A percentile compares a stretch with the other conserved stretches of the same genome.
phyloP scores from a whole-genome alignment of 148 eudicot species.

The Linanthus parryae region DNA sequence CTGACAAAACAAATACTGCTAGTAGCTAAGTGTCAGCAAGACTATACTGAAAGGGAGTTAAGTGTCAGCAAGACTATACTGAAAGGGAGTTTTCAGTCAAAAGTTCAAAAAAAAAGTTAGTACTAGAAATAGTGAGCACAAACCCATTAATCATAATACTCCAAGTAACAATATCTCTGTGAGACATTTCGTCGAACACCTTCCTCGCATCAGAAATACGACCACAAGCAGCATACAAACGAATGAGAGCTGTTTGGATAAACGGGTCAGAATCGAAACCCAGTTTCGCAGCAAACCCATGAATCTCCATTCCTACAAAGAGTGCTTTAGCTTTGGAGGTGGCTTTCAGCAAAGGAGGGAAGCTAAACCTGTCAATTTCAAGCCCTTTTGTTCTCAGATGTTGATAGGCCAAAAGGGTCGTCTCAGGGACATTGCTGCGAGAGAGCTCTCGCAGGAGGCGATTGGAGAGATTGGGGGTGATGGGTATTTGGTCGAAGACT shows the following conservation, averaged over 20 bases:
- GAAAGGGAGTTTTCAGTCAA: not conserved
- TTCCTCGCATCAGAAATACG: constrained; percentile 30
- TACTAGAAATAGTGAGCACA: not conserved
- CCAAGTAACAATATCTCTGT: constrained; percentile 44
- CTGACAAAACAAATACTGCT: not conserved
- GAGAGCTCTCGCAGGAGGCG: constrained; percentile 32
- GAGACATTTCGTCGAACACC: constrained; percentile 47
- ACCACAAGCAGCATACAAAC: constrained; percentile 40
- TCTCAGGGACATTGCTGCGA: constrained; percentile 27
- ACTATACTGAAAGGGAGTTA: not conserved
- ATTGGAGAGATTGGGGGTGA: constrained; percentile 21
- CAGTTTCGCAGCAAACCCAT: constrained; percentile 40
- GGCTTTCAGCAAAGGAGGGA: constrained; percentile 43
- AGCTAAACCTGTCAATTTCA: constrained; percentile 31
- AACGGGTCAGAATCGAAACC: constrained; percentile 39
- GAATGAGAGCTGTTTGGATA: constrained; percentile 45
- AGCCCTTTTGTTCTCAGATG: constrained; percentile 16
- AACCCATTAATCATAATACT: constrained; percentile 47
- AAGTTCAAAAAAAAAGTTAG: not conserved
- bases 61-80: not conserved
- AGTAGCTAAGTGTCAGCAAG: not conserved
- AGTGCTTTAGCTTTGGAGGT: constrained; percentile 18
- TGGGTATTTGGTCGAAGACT: constrained; percentile 23
- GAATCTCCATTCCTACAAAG: constrained; percentile 41
- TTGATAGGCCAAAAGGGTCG: constrained; percentile 25